phyloP scores from a whole-genome alignment of 306 rosid species.

The Quercus glauca region DNA sequence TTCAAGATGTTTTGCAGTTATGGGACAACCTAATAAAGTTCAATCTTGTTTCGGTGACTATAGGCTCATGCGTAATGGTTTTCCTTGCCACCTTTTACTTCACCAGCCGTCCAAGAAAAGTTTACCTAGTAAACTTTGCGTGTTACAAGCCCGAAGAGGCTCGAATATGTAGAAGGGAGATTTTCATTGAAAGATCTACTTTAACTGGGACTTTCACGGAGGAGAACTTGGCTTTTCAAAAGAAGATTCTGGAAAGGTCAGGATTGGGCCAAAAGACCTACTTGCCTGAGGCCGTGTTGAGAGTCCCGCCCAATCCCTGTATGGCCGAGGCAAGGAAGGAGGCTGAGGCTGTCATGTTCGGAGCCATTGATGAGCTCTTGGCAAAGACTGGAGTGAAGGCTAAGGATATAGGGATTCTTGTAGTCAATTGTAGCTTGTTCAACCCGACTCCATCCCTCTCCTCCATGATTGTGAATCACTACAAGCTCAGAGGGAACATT shows the following conservation, averaged over 20 bases:
- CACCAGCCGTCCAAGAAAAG: conserved; percentile 68
- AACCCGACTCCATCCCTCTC: conserved; percentile 91
- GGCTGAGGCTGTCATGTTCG: conserved; percentile 88
- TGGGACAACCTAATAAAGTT: conserved; percentile 55
- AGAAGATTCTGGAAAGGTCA: conserved; percentile 73
- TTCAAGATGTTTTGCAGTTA: conserved; percentile 26
- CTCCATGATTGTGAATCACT: conserved; percentile 87
- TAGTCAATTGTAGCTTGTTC: conserved; percentile 88
- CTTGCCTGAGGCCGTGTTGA: conserved; percentile 58
- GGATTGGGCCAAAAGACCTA: conserved; percentile 80
- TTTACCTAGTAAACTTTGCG: conserved; percentile 60
- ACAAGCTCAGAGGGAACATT: conserved; percentile 71
- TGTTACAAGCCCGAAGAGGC: conserved; percentile 67
- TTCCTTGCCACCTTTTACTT: conserved; percentile 69
- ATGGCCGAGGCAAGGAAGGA: conserved; percentile 90
- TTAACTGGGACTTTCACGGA: conserved; percentile 47
- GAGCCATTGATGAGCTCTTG: conserved; percentile 78
- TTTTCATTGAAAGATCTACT: conserved; percentile 46
- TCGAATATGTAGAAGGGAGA: conserved; percentile 42
- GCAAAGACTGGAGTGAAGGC: conserved; percentile 77
- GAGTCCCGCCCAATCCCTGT: conserved; percentile 74
- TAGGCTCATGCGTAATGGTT: conserved; percentile 45
- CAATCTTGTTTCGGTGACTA: conserved; percentile 48
- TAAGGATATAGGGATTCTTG: conserved; percentile 83
- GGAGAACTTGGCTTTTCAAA: conserved; percentile 65